Evolutionary conservation across 495 filamentous ascomycete species (phyloP).

Genomic region (Lepidopterella palustris): DNA sequence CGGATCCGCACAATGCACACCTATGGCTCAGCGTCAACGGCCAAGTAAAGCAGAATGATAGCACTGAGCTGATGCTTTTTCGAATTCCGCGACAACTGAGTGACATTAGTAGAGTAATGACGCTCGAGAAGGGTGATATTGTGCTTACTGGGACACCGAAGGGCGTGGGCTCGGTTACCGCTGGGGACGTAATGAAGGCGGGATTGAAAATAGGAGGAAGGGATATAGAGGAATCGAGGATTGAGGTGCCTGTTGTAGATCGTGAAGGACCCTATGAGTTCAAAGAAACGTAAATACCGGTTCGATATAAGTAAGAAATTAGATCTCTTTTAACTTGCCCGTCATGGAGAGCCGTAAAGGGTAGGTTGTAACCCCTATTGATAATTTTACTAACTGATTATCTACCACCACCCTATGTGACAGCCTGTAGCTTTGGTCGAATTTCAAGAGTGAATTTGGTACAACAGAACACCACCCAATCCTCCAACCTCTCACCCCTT

Average conservation of each 20-base stretch:
- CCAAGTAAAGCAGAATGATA: constrained; percentile 70
- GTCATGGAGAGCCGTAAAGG: no score
- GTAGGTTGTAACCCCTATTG: no score
- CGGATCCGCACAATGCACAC: constrained; percentile 81
- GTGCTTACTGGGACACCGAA: constrained; percentile 94
- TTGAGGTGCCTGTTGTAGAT: constrained; percentile 78
- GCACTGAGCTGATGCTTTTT: constrained; percentile 86
- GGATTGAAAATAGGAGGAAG: constrained; percentile 74
- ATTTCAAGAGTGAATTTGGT: no score
- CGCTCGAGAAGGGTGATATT: constrained; percentile 83
- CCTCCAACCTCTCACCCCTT: no score
- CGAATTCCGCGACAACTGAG: constrained; percentile 76
- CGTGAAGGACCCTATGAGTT: constrained; percentile 50
- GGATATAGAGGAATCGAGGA: constrained; percentile 78
- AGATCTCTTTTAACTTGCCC: no score
- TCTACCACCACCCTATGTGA: no score
- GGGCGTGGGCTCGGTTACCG: constrained; percentile 79
- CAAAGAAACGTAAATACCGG: constrained; percentile 52
- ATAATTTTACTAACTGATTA: no score
- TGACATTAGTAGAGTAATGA: constrained; percentile 92
- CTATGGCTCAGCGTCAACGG: constrained; percentile 76
- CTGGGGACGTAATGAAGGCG: constrained; percentile 84
- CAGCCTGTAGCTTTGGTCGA: no score
- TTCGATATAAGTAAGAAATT: no score
- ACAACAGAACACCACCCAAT: no score